Percentiles rank a stretch among this genome's conserved stretches.
Conservation (phyloP, 352 stramenopile species). For the Pythium vanterpoolii region DNA sequence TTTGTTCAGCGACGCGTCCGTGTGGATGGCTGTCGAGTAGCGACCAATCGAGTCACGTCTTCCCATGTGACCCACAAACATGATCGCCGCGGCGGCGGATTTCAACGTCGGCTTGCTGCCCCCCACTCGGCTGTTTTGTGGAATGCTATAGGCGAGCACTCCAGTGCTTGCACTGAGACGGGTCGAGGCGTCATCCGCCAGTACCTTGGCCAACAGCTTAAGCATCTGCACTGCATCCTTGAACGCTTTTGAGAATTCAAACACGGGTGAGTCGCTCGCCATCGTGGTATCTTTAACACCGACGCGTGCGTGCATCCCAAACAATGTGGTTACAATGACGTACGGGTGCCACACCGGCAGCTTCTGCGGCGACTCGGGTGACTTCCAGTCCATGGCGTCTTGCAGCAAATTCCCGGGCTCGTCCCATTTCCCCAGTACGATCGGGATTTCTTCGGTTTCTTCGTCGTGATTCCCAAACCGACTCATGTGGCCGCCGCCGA, state of each 20-base stretch:
- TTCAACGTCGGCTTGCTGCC: neutral
- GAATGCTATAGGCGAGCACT: conserved; percentile 48
- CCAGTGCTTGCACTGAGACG: conserved; percentile 54
- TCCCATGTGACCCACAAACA: conserved; percentile 20
- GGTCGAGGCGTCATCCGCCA: conserved; percentile 63
- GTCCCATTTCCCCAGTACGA: conserved; percentile 80
- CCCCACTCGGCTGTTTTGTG: conserved; percentile 18
- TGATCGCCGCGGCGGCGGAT: conserved; percentile 5
- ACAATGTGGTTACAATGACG: conserved; percentile 79
- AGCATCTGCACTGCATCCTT: conserved; percentile 83
- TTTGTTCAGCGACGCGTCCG: conserved; percentile 56
- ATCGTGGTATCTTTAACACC: conserved; percentile 73
- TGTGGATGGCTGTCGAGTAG: conserved; percentile 69
- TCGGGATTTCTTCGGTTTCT: conserved; percentile 54
- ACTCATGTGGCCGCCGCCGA: conserved; percentile 51
- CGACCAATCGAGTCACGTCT: conserved; percentile 54
- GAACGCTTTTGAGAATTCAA: conserved; percentile 70
- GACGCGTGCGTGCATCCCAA: conserved; percentile 80
- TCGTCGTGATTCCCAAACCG: conserved; percentile 6
- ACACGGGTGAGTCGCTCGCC: conserved; percentile 53
- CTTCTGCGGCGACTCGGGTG: conserved; percentile 59
- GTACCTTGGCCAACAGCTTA: conserved; percentile 68
- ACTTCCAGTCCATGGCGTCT: conserved; percentile 79
- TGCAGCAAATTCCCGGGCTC: conserved; percentile 67
- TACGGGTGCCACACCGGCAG: conserved; percentile 84